phyloP scores from a whole-genome alignment of 805 yeast species.

The Millerozyma acaciae region DNA sequence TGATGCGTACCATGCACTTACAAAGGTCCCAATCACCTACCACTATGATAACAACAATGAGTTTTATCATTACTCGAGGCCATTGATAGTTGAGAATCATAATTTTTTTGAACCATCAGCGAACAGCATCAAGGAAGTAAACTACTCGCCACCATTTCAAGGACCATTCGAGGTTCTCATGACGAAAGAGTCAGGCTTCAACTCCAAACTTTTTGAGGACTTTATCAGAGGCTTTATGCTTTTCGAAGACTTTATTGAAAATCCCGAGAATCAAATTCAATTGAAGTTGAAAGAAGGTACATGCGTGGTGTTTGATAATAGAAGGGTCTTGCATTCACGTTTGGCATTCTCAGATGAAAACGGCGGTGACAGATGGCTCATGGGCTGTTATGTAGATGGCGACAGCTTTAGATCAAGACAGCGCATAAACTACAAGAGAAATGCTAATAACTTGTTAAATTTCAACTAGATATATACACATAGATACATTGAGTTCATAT shows the following conservation, averaged over 20 bases:
- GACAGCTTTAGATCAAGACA: slow-evolving; percentile 66
- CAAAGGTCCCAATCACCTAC: slow-evolving; percentile 61
- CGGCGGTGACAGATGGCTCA: slow-evolving; percentile 60
- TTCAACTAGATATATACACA: not conserved
- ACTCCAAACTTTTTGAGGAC: slow-evolving; percentile 43
- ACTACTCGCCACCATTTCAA: slow-evolving; percentile 81
- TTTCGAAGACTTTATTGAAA: slow-evolving; percentile 57
- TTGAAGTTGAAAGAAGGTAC: slow-evolving; percentile 54
- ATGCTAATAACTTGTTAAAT: not conserved
- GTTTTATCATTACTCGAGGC: slow-evolving; percentile 58
- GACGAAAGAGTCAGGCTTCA: slow-evolving; percentile 26
- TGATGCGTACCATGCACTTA: slow-evolving; percentile 59
- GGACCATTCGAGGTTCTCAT: slow-evolving; percentile 67
- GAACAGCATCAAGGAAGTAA: slow-evolving; percentile 48
- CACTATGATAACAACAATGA: slow-evolving; percentile 62
- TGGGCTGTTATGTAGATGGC: slow-evolving; percentile 72
- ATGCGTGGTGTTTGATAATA: slow-evolving; percentile 66
- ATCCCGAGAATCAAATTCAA: slow-evolving; percentile 51
- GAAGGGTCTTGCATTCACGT: slow-evolving; percentile 69
- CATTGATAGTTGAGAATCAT: slow-evolving; percentile 55
- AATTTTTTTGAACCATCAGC: slow-evolving; percentile 12
- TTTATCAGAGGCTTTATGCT: slow-evolving; percentile 54
- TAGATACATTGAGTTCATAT: not conserved
- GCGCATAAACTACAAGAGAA: slow-evolving; percentile 25
- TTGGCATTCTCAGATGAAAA: slow-evolving; percentile 36